Evolutionary conservation across 805 yeast species (phyloP).

Genomic region (Wickerhamomyces pijperi): DNA sequence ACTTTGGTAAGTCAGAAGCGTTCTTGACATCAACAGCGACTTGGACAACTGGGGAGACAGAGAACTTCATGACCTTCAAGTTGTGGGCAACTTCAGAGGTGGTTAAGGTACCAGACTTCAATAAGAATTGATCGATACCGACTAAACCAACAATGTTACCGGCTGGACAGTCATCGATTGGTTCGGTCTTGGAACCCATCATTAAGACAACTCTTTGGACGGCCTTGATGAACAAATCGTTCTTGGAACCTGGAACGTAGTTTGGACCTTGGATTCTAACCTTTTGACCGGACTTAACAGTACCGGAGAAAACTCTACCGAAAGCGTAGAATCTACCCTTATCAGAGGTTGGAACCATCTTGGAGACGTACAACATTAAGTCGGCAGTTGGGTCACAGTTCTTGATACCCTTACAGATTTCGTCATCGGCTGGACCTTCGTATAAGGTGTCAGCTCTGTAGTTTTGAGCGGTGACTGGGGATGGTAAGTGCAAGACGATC

Average conservation of each 20-base stretch:
- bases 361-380: constrained; percentile 97
- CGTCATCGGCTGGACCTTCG: constrained; percentile 97
- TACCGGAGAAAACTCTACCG: constrained; percentile 99
- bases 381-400: constrained; percentile 98
- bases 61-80: constrained; percentile 99
- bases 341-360: constrained; percentile 99
- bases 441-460: constrained; percentile 99
- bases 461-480: constrained; percentile 97
- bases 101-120: constrained; percentile 98
- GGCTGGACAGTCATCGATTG: constrained; percentile 98
- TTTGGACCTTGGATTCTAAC: constrained; percentile 99
- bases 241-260: constrained; percentile 98
- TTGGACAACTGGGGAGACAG: constrained; percentile 99
- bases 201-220: constrained; percentile 98
- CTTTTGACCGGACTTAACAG: constrained; percentile 97
- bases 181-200: constrained; percentile 99
- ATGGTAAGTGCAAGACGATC: constrained; percentile 97
- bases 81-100: constrained; percentile 95
- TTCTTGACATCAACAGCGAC: constrained; percentile 99
- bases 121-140: constrained; percentile 99
- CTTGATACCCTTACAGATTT: constrained; percentile 83
- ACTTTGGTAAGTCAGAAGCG: constrained; percentile 98
- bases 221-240: constrained; percentile 92
- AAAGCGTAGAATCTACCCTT: constrained; percentile 99
- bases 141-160: constrained; percentile 99